Base-by-base conservation (phyloP, 2,329 filamentous ascomycete species). In the Calonectria ilicicola region DNA sequence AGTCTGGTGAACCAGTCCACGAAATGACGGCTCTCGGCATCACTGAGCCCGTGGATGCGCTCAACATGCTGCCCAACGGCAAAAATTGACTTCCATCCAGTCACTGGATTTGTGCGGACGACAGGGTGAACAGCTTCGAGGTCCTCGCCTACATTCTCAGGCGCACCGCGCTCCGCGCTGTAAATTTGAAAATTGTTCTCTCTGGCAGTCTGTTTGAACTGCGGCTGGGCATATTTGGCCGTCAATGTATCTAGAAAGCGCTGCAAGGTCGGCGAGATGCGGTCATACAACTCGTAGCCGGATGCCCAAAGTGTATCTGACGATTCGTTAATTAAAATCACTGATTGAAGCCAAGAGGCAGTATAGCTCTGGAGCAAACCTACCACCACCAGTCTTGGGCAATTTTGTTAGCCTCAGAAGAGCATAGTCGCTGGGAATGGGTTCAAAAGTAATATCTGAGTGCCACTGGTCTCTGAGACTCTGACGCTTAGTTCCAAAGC, bases 251-350 rank as follows among this genome's bases (percentile, higher is more conserved):
- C 91, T 26, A 93, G 85, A 79, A 93, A 92, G 21, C 83, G 83
- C 70, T 89, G 89, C 64, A 89, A 88, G 0, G 89, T 84, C 3
- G 84, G 83, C 2, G 89, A 91, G 70, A 93, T 85, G 38, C 91
- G 88, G 77, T 93, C 91, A 77, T 92, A 93, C 10, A 93, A 81
- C 76, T 93, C 91, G 78, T 93, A 93, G 0, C 90, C 91, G 0
- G 90, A 92, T 0, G 91, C 91, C 91, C 91, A 93, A 6, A 93
- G 86, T 0, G 92, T 93, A 80, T 89, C 87, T 67, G 8, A 14
- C 1, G 9, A 0, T 6, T 29, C 1, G 23, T 46, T 15, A 21
- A 27, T 10, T 10, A 46, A 86, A n/a, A n/a, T 17, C 27, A 21
- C 5, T 21, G n/a, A 38, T 4, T 17, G 4, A 3, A 5, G 5